A percentile compares a stretch with the other conserved stretches of the same genome.
phyloP scores from a whole-genome alignment of 2,329 filamentous ascomycete genomes.

The Monilinia polystroma region DNA sequence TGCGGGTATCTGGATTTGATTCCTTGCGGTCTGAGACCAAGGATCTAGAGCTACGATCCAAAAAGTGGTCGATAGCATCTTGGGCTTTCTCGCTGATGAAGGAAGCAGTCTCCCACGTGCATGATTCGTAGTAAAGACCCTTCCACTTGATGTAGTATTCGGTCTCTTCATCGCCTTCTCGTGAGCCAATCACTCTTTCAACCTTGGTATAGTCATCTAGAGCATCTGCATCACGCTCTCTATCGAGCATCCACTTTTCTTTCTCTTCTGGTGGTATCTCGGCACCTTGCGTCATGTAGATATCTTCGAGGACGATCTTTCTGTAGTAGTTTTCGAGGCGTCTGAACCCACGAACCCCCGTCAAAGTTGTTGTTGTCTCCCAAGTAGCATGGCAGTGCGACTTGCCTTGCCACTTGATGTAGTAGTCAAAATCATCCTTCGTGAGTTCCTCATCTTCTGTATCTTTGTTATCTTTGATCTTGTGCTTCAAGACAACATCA shows the following conservation, averaged over 20 bases:
- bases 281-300: constrained; percentile 71
- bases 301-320: constrained; percentile 76
- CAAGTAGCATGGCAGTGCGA: constrained; percentile 95
- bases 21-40: constrained; percentile 79
- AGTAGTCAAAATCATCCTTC: constrained; percentile 80
- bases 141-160: constrained; percentile 99
- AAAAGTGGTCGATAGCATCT: constrained; percentile 84
- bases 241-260: constrained; percentile 93
- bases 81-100: constrained; percentile 78
- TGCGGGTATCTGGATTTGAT: constrained; percentile 71
- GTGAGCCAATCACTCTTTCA: constrained; percentile 84
- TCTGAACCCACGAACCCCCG: constrained; percentile 77
- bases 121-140: constrained; percentile 86
- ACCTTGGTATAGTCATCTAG: constrained; percentile 88
- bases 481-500: constrained; percentile 86
- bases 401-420: constrained; percentile 96
- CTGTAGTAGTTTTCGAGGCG: constrained; percentile 94
- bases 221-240: constrained; percentile 85
- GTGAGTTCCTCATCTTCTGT: constrained; percentile 54
- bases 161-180: constrained; percentile 73
- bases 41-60: constrained; percentile 78
- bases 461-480: constrained; percentile 67
- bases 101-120: constrained; percentile 84
- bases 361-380: constrained; percentile 76
- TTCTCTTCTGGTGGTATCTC: constrained; percentile 80